Conservation (phyloP, 805 yeast species). For the Starmerella floricola region DNA sequence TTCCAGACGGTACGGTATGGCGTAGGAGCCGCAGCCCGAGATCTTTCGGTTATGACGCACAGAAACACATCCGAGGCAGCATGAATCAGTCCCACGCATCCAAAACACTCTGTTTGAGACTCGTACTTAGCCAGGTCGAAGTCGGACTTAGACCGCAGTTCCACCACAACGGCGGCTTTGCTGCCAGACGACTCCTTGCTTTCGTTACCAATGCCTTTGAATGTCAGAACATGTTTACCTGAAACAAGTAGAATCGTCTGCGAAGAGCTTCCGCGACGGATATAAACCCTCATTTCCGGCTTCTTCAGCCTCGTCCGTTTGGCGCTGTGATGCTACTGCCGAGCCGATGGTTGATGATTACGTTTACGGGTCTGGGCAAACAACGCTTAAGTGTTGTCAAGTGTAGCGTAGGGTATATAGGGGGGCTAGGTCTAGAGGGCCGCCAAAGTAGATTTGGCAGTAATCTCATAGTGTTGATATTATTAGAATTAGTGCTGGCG, state of each 20-base stretch:
- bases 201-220: constrained; percentile 26
- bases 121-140: constrained; percentile 33
- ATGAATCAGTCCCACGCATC: constrained; percentile 67
- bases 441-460: too few species aligned
- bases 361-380: too few species aligned
- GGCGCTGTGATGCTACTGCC: too few species aligned
- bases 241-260: constrained; percentile 58
- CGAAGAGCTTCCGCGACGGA: constrained; percentile 42
- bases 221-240: constrained; percentile 45
- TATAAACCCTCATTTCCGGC: constrained; percentile 45
- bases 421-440: too few species aligned
- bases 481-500: too few species aligned
- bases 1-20: constrained; percentile 67
- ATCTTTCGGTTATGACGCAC: constrained; percentile 65
- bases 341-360: too few species aligned
- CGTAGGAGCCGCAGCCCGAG: constrained; percentile 71
- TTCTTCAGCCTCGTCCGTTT: not conserved
- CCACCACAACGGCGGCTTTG: constrained; percentile 31
- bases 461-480: too few species aligned
- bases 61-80: constrained; percentile 57
- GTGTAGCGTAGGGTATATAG: too few species aligned
- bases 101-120: constrained; percentile 33
- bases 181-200: constrained; percentile 8
- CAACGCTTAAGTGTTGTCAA: too few species aligned
- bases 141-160: constrained; percentile 32